Evolutionary conservation across 768 basidiomycete genomes (phyloP), one percentile per base, ranked within the genome.

Genomic region (Amanita rubescens): DNA sequence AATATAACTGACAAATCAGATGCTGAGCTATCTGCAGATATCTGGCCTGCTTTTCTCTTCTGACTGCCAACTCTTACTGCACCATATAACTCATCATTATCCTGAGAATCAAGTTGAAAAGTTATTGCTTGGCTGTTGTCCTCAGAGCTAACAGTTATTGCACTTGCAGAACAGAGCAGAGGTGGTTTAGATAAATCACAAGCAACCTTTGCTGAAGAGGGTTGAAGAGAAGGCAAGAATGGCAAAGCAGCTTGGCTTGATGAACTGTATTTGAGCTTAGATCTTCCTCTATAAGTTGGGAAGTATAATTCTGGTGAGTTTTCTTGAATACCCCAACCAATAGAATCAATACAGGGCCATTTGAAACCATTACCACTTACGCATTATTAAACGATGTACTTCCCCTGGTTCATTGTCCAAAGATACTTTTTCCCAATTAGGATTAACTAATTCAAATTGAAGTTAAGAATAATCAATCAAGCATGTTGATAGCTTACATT

Each of bases 281-380:
- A 4, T 3, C 5, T 3, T 4, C 27, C 27, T 4, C 27, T 4
- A 30, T 30, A 30, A 30, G 27, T 3, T 30, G 35, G 35, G 12
- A 37, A 37, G 35, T 37, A 37, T 5, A 11, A 7, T 3, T 3
- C 4, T 11, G 12, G 4, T 37, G 35, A 37, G n/a, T 37, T 37
- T 37, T 37, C 35, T 37, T 7, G 1, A 37, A 37, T 12, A 37
- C 12, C 54, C 71, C 93, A 14, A 78, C 90, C 55, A 75, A 37
- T 5, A 37, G 6, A 3, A 37, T 12, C 11, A 37, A 12, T 37
- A 3, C 5, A 11, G 12, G n/a, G 12, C 3, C 1, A 12, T 11
- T 3, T 37, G 4, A 5, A 37, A 37, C 5, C 3, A 37, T 37
- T 37, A 2, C 5, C 12, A 7, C 35, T 12, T 37, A 37, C 35